Evolutionary conservation across 1,139 yeast genomes (phyloP).

Genomic region (Debaryomyces udenii): DNA sequence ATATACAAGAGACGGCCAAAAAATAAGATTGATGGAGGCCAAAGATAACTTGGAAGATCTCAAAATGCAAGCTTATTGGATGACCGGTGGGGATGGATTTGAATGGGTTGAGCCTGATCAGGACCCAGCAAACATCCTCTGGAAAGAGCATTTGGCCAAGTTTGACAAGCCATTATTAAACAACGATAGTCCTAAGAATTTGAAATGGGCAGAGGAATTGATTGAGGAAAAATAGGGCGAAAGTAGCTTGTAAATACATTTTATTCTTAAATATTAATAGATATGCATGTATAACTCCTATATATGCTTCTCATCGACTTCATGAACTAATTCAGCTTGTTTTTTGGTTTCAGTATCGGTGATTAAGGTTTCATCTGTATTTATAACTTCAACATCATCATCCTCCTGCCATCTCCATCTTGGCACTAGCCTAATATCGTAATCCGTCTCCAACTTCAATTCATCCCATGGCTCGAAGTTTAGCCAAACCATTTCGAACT

Average conservation of each 20-base stretch:
- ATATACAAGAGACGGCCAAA: conserved; percentile 40
- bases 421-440: conserved; percentile 50
- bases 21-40: conserved; percentile 42
- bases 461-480: conserved; percentile 59
- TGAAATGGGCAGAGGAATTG: conserved; percentile 43
- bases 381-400: conserved; percentile 9
- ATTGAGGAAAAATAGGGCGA: conserved; percentile 21
- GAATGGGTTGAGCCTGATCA: conserved; percentile 83
- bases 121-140: conserved; percentile 70
- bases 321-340: conserved; percentile 5
- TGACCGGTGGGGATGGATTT: conserved; percentile 72
- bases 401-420: conserved; percentile 28
- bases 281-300: conserved; percentile 5
- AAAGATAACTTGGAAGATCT: conserved; percentile 55
- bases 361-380: not conserved
- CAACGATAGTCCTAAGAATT: conserved; percentile 20
- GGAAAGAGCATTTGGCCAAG: conserved; percentile 45
- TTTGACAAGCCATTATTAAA: conserved; percentile 25
- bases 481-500: conserved; percentile 49
- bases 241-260: conserved; percentile 9
- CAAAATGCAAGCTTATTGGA: conserved; percentile 75
- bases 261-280: conserved; percentile 8
- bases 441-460: conserved; percentile 47
- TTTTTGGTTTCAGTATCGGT: not conserved
- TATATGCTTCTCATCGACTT: conserved; percentile 10